Conservation (phyloP, 2,329 filamentous ascomycete species). For the Beauveria australis region DNA sequence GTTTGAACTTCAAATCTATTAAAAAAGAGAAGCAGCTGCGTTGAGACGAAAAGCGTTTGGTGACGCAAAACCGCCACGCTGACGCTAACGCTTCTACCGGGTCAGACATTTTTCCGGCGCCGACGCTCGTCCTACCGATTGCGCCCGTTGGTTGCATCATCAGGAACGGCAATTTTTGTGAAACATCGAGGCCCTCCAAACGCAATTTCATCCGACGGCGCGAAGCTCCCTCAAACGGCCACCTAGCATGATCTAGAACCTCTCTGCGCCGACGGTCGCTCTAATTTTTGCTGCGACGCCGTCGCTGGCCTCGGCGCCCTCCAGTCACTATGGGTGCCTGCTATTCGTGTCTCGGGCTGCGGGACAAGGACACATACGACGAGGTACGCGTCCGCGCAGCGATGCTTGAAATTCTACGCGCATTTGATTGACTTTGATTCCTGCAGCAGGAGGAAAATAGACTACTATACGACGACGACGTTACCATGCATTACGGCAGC, state of each 20-base stretch:
- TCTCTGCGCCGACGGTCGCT: not conserved
- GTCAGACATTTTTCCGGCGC: not conserved
- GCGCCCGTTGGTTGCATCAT: not conserved
- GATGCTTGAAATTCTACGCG: not conserved
- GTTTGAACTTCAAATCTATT: rapidly evolving
- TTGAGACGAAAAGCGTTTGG: too few relatives aligned
- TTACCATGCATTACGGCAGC: slow-evolving; percentile 52
- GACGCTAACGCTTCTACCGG: not conserved
- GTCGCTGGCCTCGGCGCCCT: not conserved
- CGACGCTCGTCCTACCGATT: not conserved
- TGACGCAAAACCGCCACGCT: too few relatives aligned
- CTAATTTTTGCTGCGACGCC: not conserved
- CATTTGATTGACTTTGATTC: not conserved
- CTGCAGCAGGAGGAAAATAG: slow-evolving; percentile 47
- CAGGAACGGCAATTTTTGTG: not conserved
- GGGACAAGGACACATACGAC: slow-evolving; percentile 42
- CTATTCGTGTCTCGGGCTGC: slow-evolving; percentile 50
- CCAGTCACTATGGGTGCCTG: slow-evolving; percentile 46
- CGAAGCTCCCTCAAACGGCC: not conserved
- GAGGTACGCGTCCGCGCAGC: slow-evolving; percentile 35
- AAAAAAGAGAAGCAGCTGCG: too few relatives aligned
- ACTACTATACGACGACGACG: slow-evolving; percentile 53
- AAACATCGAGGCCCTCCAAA: not conserved
- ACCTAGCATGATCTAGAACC: slow-evolving; percentile 4
- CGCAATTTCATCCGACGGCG: not conserved